phyloP scores from a whole-genome alignment of 257 asterid genomes.

The Anisodus tanguticus region DNA sequence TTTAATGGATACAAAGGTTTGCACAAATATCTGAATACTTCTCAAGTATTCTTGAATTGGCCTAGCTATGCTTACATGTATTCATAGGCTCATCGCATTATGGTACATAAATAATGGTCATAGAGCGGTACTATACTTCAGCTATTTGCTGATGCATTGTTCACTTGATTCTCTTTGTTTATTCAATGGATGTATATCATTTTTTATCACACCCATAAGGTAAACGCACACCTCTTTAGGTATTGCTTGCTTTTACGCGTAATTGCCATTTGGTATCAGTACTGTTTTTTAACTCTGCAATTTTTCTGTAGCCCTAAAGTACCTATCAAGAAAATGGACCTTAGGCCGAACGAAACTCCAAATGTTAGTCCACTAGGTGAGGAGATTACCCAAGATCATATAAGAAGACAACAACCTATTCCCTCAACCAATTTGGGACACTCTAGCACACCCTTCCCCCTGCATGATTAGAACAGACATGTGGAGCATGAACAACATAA shows the following conservation, averaged over 20 bases:
- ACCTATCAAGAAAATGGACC: constrained; percentile 1
- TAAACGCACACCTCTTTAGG: not conserved
- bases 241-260: not conserved
- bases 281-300: not conserved
- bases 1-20: constrained; percentile 89
- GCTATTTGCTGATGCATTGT: constrained; percentile 22
- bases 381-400: not conserved
- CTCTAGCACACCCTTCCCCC: not conserved
- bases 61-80: not conserved
- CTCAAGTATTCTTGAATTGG: constrained; percentile 24
- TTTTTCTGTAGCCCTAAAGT: constrained; percentile 13
- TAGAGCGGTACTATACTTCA: not conserved
- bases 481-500: not conserved
- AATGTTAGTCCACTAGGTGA: not conserved
- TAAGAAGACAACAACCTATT: not conserved
- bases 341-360: not conserved
- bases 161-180: not conserved
- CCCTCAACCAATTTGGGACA: constrained; percentile 1
- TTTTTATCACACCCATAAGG: constrained; percentile 7
- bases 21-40: constrained; percentile 32
- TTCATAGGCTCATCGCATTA: not conserved
- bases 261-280: constrained; percentile 10
- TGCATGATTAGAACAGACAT: not conserved
- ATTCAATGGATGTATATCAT: not conserved
- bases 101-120: not conserved